Evolutionary conservation across 495 filamentous ascomycete genomes (phyloP).

Genomic region (Annulohypoxylon bovei): DNA sequence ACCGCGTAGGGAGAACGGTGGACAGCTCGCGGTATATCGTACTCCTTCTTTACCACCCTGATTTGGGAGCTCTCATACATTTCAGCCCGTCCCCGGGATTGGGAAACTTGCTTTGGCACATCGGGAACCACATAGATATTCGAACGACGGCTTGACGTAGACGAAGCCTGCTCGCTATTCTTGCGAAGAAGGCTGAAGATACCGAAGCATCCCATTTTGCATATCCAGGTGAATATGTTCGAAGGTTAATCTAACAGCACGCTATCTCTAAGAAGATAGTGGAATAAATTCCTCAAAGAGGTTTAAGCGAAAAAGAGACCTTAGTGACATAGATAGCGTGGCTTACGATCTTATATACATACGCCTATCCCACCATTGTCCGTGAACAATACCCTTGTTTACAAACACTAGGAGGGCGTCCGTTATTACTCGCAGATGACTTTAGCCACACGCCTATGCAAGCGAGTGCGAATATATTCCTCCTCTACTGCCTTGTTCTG

Average conservation of each 20-base stretch:
- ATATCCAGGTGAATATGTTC: background rate
- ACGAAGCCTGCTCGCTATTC: background rate
- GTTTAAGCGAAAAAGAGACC: background rate
- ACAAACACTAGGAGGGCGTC: background rate
- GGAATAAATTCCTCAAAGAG: background rate
- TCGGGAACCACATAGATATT: background rate
- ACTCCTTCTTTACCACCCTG: background rate
- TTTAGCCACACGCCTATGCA: background rate
- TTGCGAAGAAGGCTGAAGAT: background rate
- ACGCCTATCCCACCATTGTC: background rate
- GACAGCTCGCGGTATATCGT: background rate
- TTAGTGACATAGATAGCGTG: background rate
- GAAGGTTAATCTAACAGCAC: background rate
- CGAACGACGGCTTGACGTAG: background rate
- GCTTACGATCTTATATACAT: background rate
- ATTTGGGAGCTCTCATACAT: background rate
- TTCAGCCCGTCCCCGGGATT: background rate
- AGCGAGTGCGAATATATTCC: background rate
- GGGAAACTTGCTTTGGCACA: background rate
- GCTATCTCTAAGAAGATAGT: conserved; percentile 8
- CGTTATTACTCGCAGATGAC: background rate
- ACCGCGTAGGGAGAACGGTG: background rate
- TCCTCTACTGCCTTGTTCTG: conserved; percentile 16
- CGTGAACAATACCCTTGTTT: conserved; percentile 10
- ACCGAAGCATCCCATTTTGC: conserved; percentile 6